Evolutionary conservation across 108 stramenopile genomes (phyloP), one percentile per base, ranked within the genome.

Genomic region (Nannochloropsis salina): DNA sequence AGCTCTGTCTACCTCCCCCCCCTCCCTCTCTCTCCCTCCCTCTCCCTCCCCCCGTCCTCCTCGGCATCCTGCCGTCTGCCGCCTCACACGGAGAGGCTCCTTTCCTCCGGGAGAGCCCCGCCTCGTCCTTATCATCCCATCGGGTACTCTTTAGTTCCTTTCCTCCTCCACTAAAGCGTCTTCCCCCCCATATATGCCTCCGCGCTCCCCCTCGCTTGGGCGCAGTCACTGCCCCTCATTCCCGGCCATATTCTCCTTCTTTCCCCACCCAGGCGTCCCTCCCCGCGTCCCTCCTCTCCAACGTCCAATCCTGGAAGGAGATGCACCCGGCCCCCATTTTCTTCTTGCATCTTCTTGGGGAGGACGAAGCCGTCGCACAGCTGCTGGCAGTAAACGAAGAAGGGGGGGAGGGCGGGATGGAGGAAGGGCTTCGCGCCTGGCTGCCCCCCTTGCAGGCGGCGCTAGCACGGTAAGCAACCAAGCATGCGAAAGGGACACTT

Each of bases 361-460:
- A 74, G 61, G 61, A 15, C 20, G 61, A 74, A 74, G 61, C 61
- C n/a, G 61, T n/a, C n/a, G 61, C 61, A n/a, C 20, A 74, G 61
- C 2, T 74, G 20, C 61, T 74, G 2, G 61, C 61, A 20, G 61
- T n/a, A 15, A 74, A 74, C 0, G 61, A 74, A n/a, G 61, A n/a
- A 4, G 61, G 61, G 6, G n/a, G 61, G 61, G 61, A 74, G 61
- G 61, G 61, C 15, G 61, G 61, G 61, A 74, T 15, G 61, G 61
- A 74, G n/a, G 61, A 2, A 74, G 61, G 61, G 6, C 61, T n/a
- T 74, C 61, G 15, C 20, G 20, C 61, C 4, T 74, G 61, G 61
- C n/a, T 74, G 61, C 61, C 61, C n/a, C 61, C 20, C 20, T n/a
- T 74, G 61, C 61, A 74, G n/a, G 61, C 61, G 61, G 61, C 61